Conservation (phyloP, 305 asterid species). For the Rubia occidens region DNA sequence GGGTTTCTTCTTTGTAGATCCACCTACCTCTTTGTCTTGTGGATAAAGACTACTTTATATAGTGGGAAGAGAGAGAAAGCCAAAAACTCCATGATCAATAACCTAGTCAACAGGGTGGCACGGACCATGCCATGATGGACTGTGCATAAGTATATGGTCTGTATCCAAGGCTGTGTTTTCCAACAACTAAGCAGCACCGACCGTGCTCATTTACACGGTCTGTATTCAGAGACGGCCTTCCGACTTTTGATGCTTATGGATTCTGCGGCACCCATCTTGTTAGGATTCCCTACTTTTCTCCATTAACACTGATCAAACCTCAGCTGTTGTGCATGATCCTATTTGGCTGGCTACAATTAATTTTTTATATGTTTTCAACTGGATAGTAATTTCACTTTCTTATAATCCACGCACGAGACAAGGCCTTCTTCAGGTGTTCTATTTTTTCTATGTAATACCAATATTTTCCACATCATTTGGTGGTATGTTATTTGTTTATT, state of each 20-base stretch:
- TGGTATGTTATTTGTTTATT: constrained; percentile 5
- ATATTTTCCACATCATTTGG: neutral
- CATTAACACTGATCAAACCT: constrained; percentile 81
- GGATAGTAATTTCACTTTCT: constrained; percentile 90
- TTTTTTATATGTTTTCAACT: constrained; percentile 81
- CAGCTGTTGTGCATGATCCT: constrained; percentile 86
- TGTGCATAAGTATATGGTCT: too few relatives aligned
- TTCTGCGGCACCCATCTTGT: constrained; percentile 88
- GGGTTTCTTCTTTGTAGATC: too few relatives aligned
- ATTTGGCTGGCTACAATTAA: constrained; percentile 82
- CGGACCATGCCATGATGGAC: too few relatives aligned
- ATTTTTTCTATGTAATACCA: neutral
- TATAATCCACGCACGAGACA: constrained; percentile 97
- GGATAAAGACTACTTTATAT: too few relatives aligned
- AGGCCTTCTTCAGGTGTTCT: constrained; percentile 96
- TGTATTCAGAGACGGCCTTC: too few relatives aligned
- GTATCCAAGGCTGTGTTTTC: too few relatives aligned
- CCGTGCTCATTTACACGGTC: too few relatives aligned
- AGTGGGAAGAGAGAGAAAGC: too few relatives aligned
- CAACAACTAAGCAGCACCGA: too few relatives aligned
- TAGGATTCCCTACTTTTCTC: constrained; percentile 82
- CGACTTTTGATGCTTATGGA: constrained; percentile 35
- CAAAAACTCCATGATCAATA: too few relatives aligned
- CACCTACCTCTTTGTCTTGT: too few relatives aligned
- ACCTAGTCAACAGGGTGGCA: too few relatives aligned